Percentiles rank a stretch among this genome's conserved stretches.
Conservation (phyloP, 2,329 filamentous ascomycete species). For the Fusarium tupiense region DNA sequence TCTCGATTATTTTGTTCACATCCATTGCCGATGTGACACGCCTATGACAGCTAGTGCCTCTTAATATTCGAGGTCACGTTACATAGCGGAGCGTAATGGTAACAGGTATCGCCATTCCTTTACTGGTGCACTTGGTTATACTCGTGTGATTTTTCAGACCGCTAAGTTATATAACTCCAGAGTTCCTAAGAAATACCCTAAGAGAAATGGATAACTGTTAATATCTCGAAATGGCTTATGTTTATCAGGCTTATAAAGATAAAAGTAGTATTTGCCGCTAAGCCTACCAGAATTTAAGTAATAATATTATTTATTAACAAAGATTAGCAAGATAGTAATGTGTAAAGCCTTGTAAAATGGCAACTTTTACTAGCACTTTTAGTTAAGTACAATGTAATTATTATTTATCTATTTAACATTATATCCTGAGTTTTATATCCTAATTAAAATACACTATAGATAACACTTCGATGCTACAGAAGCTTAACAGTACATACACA, state of each 20-base stretch:
- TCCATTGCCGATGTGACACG: too few species aligned
- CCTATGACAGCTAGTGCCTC: too few species aligned
- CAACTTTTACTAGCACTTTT: background rate
- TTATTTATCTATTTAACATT: background rate
- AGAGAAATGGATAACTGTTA: too few species aligned
- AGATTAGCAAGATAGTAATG: background rate
- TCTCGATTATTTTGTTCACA: too few species aligned
- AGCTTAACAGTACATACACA: background rate
- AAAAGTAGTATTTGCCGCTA: background rate
- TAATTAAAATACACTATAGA: background rate
- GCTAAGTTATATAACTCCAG: too few species aligned
- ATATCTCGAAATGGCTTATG: too few species aligned
- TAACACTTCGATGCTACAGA: background rate
- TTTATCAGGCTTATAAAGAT: background rate
- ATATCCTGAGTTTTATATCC: background rate
- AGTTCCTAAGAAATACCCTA: too few species aligned
- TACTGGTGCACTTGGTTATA: too few species aligned
- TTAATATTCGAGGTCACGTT: too few species aligned
- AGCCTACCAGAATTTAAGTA: background rate
- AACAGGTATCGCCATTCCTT: too few species aligned
- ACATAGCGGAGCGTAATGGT: too few species aligned
- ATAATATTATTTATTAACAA: background rate
- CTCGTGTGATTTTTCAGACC: too few species aligned
- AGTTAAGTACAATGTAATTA: background rate
- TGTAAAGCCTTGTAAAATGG: background rate